phyloP scores from a whole-genome alignment of 345 rosid species.

The Camelina neglecta region DNA sequence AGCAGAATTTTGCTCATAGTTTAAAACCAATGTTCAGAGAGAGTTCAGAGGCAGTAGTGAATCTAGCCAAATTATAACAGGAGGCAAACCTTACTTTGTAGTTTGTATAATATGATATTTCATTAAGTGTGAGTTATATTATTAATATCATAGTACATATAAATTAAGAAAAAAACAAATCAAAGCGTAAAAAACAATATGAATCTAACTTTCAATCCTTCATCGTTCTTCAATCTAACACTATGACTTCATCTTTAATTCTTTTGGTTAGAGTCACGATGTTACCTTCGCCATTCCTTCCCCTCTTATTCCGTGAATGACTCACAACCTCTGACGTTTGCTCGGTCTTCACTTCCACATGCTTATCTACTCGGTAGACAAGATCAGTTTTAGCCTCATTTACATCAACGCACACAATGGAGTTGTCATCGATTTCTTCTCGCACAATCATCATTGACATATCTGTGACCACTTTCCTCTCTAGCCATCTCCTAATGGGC shows the following conservation, averaged over 20 bases:
- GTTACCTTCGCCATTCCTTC: not conserved
- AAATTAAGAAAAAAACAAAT: not conserved
- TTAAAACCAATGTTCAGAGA: no score
- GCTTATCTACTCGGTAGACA: slow-evolving; percentile 63
- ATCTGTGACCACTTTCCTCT: slow-evolving; percentile 85
- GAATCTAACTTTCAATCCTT: not conserved
- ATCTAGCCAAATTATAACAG: no score
- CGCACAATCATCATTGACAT: slow-evolving; percentile 76
- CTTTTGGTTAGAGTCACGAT: not conserved
- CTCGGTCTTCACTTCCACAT: slow-evolving; percentile 57
- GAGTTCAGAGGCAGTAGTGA: no score
- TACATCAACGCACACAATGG: slow-evolving; percentile 73
- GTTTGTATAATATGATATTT: no score
- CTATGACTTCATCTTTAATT: not conserved
- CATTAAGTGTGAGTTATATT: not conserved
- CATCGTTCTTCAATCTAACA: not conserved
- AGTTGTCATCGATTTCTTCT: slow-evolving; percentile 83
- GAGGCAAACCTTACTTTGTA: no score
- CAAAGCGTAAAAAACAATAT: not conserved
- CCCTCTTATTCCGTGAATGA: slow-evolving; percentile 26
- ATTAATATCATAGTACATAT: not conserved
- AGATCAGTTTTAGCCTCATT: slow-evolving; percentile 45
- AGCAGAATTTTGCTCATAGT: no score
- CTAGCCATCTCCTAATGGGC: slow-evolving; percentile 91
- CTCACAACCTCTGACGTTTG: slow-evolving; percentile 52